phyloP scores from a whole-genome alignment of 441 rosid species.

The Theobroma grandiflorum region DNA sequence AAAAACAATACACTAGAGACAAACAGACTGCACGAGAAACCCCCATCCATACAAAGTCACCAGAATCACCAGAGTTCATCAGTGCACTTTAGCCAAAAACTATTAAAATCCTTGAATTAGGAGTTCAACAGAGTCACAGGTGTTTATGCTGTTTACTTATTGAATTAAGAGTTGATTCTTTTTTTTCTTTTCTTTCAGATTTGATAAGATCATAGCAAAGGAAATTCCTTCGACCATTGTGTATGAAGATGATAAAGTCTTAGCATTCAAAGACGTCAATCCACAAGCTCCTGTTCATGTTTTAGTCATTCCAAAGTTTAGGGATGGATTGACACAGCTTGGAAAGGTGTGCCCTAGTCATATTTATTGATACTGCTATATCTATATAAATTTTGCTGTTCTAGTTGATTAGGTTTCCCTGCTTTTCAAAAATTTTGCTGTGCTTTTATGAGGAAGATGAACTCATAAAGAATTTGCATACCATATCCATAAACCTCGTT shows the following conservation, averaged over 20 bases:
- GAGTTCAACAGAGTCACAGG: not conserved
- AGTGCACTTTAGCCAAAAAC: not conserved
- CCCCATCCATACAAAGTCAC: too few species aligned
- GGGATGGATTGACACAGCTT: conserved; percentile 83
- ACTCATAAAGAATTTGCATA: not conserved
- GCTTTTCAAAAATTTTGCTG: conserved; percentile 4
- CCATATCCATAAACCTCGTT: not conserved
- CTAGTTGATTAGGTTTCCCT: not conserved
- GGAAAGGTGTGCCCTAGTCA: conserved; percentile 56
- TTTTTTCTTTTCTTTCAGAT: conserved; percentile 44
- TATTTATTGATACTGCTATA: not conserved
- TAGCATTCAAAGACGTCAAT: conserved; percentile 79
- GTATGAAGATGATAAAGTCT: conserved; percentile 89
- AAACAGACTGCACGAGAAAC: too few species aligned
- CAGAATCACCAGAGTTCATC: too few species aligned
- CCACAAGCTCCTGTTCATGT: conserved; percentile 97
- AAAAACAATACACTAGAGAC: too few species aligned
- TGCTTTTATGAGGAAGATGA: not conserved
- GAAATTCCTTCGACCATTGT: conserved; percentile 86
- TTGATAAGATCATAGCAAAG: conserved; percentile 88
- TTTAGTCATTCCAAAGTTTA: conserved; percentile 79
- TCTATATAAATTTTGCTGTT: not conserved
- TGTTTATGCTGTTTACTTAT: conserved; percentile 11
- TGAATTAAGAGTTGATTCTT: not conserved
- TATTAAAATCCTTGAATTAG: not conserved